Percentiles rank a stretch among this genome's conserved stretches.
Conservation (phyloP, 2,329 filamentous ascomycete genomes). For the Stachybotrys echinatus region DNA sequence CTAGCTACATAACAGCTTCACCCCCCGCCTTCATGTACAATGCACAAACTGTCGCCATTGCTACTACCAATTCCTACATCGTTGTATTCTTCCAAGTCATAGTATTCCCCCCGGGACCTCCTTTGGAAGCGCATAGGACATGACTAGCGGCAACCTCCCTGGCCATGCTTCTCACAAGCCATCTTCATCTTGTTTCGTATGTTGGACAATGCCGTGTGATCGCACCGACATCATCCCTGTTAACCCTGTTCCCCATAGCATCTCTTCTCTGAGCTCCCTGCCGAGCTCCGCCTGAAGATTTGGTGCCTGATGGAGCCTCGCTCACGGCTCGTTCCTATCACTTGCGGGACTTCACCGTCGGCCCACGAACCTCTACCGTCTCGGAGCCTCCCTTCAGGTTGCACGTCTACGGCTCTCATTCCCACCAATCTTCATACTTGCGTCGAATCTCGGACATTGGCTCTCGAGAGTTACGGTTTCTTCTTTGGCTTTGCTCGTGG, state of each 20-base stretch:
- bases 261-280: constrained; percentile 35
- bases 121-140: neutral
- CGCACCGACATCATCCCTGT: neutral
- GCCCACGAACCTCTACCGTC: constrained; percentile 1
- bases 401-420: constrained; percentile 33
- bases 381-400: constrained; percentile 22
- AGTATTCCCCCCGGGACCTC: no score
- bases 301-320: constrained; percentile 39
- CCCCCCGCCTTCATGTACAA: no score
- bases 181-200: neutral
- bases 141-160: neutral
- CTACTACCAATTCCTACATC: no score
- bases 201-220: neutral
- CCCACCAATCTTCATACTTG: constrained; percentile 41
- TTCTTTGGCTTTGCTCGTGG: constrained; percentile 36
- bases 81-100: no score
- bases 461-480: constrained; percentile 32
- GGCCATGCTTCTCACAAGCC: neutral
- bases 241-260: constrained; percentile 21
- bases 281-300: constrained; percentile 41
- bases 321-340: constrained; percentile 37
- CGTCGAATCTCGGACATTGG: constrained; percentile 39
- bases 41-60: no score
- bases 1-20: no score
- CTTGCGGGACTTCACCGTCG: constrained; percentile 17